phyloP scores from a whole-genome alignment of 805 yeast species.

The Saccharomyces jurei region DNA sequence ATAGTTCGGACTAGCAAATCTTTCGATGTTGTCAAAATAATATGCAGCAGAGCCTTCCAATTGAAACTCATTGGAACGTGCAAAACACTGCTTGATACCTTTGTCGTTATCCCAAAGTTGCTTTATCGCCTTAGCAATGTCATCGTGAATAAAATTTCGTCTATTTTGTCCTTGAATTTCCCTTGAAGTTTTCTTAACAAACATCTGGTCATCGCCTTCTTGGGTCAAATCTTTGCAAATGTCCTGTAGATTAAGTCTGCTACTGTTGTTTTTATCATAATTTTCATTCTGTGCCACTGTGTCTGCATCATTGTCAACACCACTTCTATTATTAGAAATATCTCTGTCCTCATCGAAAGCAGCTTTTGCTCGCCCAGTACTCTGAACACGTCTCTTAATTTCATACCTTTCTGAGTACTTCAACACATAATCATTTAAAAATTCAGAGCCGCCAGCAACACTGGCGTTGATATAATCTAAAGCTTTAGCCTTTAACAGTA shows the following conservation, averaged over 20 bases:
- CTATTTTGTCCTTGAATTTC: constrained; percentile 26
- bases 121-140: constrained; percentile 63
- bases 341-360: constrained; percentile 16
- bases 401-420: constrained; percentile 52
- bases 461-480: constrained; percentile 55
- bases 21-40: constrained; percentile 66
- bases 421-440: constrained; percentile 55
- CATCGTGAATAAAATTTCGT: constrained; percentile 11
- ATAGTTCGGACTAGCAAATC: constrained; percentile 58
- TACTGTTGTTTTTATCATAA: not conserved
- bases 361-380: constrained; percentile 46
- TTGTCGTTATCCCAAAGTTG: constrained; percentile 61
- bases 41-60: constrained; percentile 75
- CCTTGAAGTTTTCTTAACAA: constrained; percentile 11
- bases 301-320: constrained; percentile 14
- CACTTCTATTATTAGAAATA: constrained; percentile 4
- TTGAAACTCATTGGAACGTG: constrained; percentile 68
- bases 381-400: constrained; percentile 40
- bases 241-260: constrained; percentile 11
- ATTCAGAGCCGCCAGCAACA: constrained; percentile 57
- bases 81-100: constrained; percentile 55
- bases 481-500: constrained; percentile 48
- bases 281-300: not conserved
- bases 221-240: constrained; percentile 21
- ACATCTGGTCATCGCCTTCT: constrained; percentile 20